These are phyloP conservation scores for Phytopythium chamaehyphon DNA, from an alignment of 352 stramenopile species.

Conservation along the genomic window DNA sequence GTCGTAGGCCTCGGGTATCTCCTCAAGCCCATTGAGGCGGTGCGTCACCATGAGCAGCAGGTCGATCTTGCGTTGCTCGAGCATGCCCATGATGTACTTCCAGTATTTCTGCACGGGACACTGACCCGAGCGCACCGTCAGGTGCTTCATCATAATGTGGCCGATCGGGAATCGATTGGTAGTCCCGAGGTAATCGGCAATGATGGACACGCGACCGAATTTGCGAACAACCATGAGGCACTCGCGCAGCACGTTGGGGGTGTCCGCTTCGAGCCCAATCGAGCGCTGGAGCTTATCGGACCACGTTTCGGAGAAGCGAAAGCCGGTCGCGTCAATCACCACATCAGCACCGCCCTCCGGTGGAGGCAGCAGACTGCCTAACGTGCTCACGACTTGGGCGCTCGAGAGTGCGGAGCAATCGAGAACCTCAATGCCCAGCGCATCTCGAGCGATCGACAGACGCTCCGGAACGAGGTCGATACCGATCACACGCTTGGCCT, in stretches of 20 bases:
- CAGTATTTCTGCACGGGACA: conserved; percentile 33
- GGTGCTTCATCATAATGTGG: conserved; percentile 39
- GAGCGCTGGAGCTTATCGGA: conserved; percentile 23
- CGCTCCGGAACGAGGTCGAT: conserved; percentile 30
- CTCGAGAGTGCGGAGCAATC: conserved; percentile 17
- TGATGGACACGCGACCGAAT: conserved; percentile 24
- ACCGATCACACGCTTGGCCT: conserved; percentile 35
- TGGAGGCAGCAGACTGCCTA: conserved; percentile 21
- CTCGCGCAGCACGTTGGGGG: conserved; percentile 35
- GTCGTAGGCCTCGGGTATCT: conserved; percentile 26
- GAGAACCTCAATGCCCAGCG: conserved; percentile 33
- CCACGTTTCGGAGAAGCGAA: conserved; percentile 21
- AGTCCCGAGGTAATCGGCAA: conserved; percentile 29
- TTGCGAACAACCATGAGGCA: conserved; percentile 25
- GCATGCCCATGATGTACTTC: conserved; percentile 15
- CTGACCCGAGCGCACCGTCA: conserved; percentile 28
- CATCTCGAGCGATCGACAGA: conserved; percentile 22
- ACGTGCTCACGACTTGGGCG: conserved; percentile 21
- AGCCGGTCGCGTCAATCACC: conserved; percentile 33
- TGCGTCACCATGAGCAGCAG: conserved; percentile 21
- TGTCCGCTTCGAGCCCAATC: conserved; percentile 19
- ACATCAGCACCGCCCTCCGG: conserved; percentile 28
- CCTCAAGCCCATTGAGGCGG: conserved; percentile 18
- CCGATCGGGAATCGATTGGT: conserved; percentile 36
- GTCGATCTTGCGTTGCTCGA: conserved; percentile 26